These are phyloP conservation scores for Bryum argenteum DNA, from an alignment of 225 moss, liverwort and hornwort genomes.

Conservation along the genomic window DNA sequence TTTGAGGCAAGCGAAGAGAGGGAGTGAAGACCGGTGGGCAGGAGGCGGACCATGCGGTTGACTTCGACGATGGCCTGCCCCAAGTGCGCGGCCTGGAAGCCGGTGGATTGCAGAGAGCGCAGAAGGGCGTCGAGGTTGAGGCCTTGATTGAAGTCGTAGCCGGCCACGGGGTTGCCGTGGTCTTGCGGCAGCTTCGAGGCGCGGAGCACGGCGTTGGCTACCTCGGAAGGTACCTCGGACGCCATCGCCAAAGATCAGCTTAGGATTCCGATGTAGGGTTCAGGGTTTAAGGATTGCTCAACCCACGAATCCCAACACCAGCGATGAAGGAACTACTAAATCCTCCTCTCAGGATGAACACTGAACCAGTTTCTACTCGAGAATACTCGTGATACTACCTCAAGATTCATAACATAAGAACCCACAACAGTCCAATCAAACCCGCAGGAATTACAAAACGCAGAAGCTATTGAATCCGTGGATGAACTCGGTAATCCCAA, in stretches of 20 bases:
- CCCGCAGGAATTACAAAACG: no score
- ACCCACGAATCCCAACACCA: no score
- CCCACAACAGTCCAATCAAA: no score
- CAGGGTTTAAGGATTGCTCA: background rate
- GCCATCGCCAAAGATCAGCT: constrained; percentile 22
- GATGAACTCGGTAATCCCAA: background rate
- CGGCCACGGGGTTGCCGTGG: constrained; percentile 36
- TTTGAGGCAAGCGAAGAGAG: no score
- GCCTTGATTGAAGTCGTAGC: constrained; percentile 92
- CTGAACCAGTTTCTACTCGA: no score
- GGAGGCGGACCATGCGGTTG: constrained; percentile 63
- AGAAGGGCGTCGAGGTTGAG: constrained; percentile 69
- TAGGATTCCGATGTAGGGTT: background rate
- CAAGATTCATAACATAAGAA: no score
- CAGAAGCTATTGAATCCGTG: background rate
- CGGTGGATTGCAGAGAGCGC: constrained; percentile 61
- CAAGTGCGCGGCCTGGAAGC: constrained; percentile 87
- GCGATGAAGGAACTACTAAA: no score
- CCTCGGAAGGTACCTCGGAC: constrained; percentile 31
- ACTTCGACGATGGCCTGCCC: constrained; percentile 83
- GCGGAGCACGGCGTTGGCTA: constrained; percentile 39
- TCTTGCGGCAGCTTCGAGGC: constrained; percentile 41
- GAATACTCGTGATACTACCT: no score
- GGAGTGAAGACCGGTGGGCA: background rate
- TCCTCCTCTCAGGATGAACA: no score